These are phyloP conservation scores for Elymus sibiricus DNA, from an alignment of 176 grass and related monocot species.

Conservation along the genomic window DNA sequence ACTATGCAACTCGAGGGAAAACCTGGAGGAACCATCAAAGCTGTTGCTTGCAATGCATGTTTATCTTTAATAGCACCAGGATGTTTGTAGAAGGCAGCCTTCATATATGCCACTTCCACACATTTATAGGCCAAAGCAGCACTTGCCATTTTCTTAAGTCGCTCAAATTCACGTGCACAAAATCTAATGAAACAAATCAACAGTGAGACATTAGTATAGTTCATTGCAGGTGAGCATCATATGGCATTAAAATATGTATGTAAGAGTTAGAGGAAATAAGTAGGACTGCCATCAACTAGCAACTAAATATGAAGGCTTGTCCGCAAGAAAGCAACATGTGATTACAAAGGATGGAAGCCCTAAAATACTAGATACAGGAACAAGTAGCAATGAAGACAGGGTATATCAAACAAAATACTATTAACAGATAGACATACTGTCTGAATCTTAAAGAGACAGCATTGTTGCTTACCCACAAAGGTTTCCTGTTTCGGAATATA, in stretches of 20 bases:
- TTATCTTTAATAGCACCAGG: conserved; percentile 63
- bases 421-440: conserved; percentile 1
- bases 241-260: conserved; percentile 9
- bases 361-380: conserved; percentile 6
- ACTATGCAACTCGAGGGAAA: conserved; percentile 26
- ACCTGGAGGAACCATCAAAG: conserved; percentile 74
- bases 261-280: background rate
- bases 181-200: conserved; percentile 57
- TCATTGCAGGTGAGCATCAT: conserved; percentile 1
- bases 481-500: conserved; percentile 91
- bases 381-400: conserved; percentile 6
- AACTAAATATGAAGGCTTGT: conserved; percentile 6
- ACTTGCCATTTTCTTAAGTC: conserved; percentile 75
- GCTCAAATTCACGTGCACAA: conserved; percentile 76
- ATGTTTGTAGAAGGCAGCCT: conserved; percentile 82
- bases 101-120: conserved; percentile 93
- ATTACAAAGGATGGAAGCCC: background rate
- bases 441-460: conserved; percentile 4
- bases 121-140: conserved; percentile 95
- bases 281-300: background rate
- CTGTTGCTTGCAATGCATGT: conserved; percentile 68
- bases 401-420: conserved; percentile 19
- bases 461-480: conserved; percentile 74
- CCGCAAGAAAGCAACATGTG: background rate
- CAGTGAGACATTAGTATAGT: conserved; percentile 19